Base-by-base conservation (phyloP, 148 eudicot genomes). In the Chenopodium formosanum region DNA sequence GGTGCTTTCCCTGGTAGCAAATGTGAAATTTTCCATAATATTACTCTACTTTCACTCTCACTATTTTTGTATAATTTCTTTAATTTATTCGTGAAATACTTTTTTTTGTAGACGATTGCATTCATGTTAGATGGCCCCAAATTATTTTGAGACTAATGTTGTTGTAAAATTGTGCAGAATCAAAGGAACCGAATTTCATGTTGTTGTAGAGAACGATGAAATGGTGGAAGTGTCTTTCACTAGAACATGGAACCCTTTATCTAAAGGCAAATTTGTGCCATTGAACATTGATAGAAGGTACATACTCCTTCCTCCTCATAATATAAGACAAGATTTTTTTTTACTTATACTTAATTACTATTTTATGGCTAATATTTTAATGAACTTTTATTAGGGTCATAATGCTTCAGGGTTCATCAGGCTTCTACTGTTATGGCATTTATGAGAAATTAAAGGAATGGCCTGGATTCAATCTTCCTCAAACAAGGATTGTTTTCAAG, bases 251-350 rank as follows among this genome's bases (percentile, higher is more conserved):
- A 90, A 91, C 72, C 58, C 89, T 65, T 89, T 92, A 27, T 85
- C 84, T 65, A 77, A 82, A 83, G 94, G 86, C 48, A 89, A 91
- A 87, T 79, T 89, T 6, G 88, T 86, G 32, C 93, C 99, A 14
- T 84, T 97, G 64, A 92, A 91, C 84, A 91, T 94, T 25, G 99
- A 97, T 85, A 94, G 87, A 88, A 91, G 99, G 99, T 92, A 23
- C 23, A 23, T 23, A 13, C 12, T 8, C 5, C 22, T 56, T 31
- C 9, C 3, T 44, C 50, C 31, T 66, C 37, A 66, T 25, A 66
- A 25, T 29, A 6, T 40, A 5, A 40, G 1, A 40, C 44, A 37
- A 5, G 44, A 40, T 40, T 23, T 23, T 23, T 23, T 23, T 23
- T 23, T 23, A 23, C 23, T 23, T 23, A 23, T 23, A 23, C 23